Evolutionary conservation across 192 early-diverging fungal genomes (phyloP), one percentile per base, ranked within the genome.

Genomic region (Rhizophlyctis rosea): DNA sequence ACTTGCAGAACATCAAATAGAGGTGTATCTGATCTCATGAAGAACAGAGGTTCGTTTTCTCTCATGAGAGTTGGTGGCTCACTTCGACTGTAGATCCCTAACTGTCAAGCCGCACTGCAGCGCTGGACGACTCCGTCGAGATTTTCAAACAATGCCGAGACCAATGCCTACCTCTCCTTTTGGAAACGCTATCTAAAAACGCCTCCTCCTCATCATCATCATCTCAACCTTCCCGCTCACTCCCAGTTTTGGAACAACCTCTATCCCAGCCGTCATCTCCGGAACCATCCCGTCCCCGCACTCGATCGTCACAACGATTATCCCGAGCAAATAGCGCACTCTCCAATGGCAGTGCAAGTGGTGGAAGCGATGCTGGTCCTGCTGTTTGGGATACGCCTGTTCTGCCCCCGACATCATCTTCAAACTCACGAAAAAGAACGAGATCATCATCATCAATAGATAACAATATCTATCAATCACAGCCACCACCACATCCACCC

Each of bases 1-100:
- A 76, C 83, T 4, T 91, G 90, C 52, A 68, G 88, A 18, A 35
- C n/a, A n/a, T 35, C 64, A 0, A 36, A 61, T 21, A 18, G 59
- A 28, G 76, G 71, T 30, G 21, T 68, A 18, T 39, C 57, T 3
- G 30, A 62, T n/a, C 30, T 70, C 16, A 68, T 72, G 72, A 67
- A 57, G 27, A 47, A 63, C 30, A 9, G 59, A 65, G 64, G 74
- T 39, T 44, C 9, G 39, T 44, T 44, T 7, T 44, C 9, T 44
- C 39, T n/a, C 39, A 44, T 7, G 39, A 7, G 39, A 13, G 39
- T 13, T 44, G 39, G 39, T 18, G 18, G 39, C 9, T 13, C 7
- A 13, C 39, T 44, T 44, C n/a, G n/a, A n/a, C n/a, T n/a, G n/a
- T n/a, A n/a, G n/a, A n/a, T n/a, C n/a, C n/a, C 39, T 44, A 18